Percentiles rank a stretch among this genome's conserved stretches.
These are phyloP conservation scores for Penicillium sumatraense DNA, from an alignment of 2,329 filamentous ascomycete genomes.

Conservation along the genomic window DNA sequence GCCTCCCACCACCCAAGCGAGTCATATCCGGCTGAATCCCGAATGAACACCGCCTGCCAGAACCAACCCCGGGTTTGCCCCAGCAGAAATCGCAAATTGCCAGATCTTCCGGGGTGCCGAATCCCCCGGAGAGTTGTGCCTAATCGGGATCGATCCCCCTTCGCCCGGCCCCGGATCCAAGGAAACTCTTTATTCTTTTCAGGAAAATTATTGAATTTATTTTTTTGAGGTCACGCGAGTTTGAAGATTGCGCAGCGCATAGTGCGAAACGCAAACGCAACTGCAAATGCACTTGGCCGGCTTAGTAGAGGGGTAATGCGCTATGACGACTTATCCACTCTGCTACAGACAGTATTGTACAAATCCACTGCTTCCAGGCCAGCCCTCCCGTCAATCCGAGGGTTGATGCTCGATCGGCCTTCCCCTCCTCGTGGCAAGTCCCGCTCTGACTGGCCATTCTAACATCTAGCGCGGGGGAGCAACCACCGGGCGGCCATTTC, in stretches of 20 bases:
- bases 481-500: conserved; percentile 6
- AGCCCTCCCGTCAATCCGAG: too few species aligned
- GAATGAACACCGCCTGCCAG: neutral
- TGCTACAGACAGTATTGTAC: too few species aligned
- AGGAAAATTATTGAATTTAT: too few species aligned
- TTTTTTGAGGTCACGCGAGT: neutral
- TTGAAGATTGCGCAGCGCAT: neutral
- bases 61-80: conserved; percentile 7
- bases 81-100: neutral
- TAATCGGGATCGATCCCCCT: conserved; percentile 14
- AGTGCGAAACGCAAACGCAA: neutral
- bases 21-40: neutral
- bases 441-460: neutral
- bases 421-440: conserved; percentile 1
- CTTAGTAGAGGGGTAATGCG: conserved; percentile 5
- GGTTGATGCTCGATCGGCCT: conserved; percentile 2
- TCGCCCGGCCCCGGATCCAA: conserved; percentile 14
- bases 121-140: conserved; percentile 6
- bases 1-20: neutral
- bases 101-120: conserved; percentile 18
- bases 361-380: too few species aligned
- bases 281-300: neutral
- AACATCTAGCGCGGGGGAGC: conserved; percentile 6
- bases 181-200: neutral
- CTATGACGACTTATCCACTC: conserved; percentile 16